These are phyloP conservation scores for Eucalyptus victrix DNA, from an alignment of 345 rosid genomes.

Conservation along the genomic window DNA sequence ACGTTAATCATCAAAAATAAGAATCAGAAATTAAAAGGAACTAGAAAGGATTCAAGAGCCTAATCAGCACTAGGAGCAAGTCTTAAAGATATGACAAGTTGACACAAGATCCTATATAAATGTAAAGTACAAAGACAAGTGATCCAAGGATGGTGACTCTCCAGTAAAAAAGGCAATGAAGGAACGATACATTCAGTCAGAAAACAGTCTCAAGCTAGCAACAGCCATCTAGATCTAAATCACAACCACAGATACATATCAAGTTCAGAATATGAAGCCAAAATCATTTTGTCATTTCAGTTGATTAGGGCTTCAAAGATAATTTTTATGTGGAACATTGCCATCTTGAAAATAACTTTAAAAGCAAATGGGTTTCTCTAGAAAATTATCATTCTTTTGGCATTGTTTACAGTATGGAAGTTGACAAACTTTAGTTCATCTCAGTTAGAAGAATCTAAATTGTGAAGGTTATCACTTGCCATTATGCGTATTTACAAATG, in stretches of 20 bases:
- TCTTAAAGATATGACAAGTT: not conserved
- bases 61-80: not conserved
- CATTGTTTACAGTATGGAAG: not conserved
- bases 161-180: not conserved
- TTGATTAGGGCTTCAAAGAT: not conserved
- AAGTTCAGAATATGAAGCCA: not conserved
- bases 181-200: not conserved
- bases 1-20: not conserved
- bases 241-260: not conserved
- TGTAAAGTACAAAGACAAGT: not conserved
- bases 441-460: not conserved
- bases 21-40: not conserved
- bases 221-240: not conserved
- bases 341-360: not conserved
- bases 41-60: not conserved
- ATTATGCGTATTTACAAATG: not conserved
- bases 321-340: not conserved
- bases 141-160: not conserved
- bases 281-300: not conserved
- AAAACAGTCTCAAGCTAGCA: not conserved
- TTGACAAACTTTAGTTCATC: not conserved
- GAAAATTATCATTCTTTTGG: not conserved
- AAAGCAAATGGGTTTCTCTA: not conserved
- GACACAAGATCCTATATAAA: not conserved
- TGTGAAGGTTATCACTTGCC: not conserved